Evolutionary conservation across 352 stramenopile genomes (phyloP).

Genomic region (Plasmopara muralis): DNA sequence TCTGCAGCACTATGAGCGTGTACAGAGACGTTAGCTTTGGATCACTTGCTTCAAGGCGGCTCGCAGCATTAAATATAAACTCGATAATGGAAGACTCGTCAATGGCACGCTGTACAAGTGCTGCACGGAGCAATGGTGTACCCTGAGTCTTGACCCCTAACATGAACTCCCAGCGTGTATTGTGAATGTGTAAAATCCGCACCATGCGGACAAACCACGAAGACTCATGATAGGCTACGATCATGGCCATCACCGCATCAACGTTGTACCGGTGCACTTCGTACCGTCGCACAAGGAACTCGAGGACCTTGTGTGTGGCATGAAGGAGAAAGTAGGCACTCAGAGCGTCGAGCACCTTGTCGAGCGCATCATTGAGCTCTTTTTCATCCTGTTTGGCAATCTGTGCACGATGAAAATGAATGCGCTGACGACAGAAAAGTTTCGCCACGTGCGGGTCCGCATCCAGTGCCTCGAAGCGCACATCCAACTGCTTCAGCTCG

Average conservation of each 20-base stretch:
- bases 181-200: conserved; percentile 71
- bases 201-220: conserved; percentile 83
- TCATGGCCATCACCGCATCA: conserved; percentile 70
- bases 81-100: conserved; percentile 72
- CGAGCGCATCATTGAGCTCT: conserved; percentile 59
- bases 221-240: conserved; percentile 83
- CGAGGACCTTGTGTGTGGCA: conserved; percentile 80
- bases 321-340: conserved; percentile 76
- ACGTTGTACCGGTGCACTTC: conserved; percentile 85
- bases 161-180: conserved; percentile 81
- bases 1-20: conserved; percentile 67
- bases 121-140: conserved; percentile 52
- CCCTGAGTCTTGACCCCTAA: conserved; percentile 63
- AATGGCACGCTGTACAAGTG: conserved; percentile 66
- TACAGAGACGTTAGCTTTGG: conserved; percentile 84
- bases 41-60: conserved; percentile 54
- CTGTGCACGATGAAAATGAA: conserved; percentile 78
- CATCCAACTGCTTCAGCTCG: conserved; percentile 74
- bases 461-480: conserved; percentile 60
- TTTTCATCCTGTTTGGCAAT: conserved; percentile 46
- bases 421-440: conserved; percentile 66
- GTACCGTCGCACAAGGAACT: conserved; percentile 86
- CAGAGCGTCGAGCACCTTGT: conserved; percentile 70
- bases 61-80: conserved; percentile 61
- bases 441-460: conserved; percentile 37